Percentiles rank a stretch among this genome's conserved stretches.
These are phyloP conservation scores for Fusarium chlamydosporum DNA, from an alignment of 2,329 filamentous ascomycete genomes.

Conservation along the genomic window DNA sequence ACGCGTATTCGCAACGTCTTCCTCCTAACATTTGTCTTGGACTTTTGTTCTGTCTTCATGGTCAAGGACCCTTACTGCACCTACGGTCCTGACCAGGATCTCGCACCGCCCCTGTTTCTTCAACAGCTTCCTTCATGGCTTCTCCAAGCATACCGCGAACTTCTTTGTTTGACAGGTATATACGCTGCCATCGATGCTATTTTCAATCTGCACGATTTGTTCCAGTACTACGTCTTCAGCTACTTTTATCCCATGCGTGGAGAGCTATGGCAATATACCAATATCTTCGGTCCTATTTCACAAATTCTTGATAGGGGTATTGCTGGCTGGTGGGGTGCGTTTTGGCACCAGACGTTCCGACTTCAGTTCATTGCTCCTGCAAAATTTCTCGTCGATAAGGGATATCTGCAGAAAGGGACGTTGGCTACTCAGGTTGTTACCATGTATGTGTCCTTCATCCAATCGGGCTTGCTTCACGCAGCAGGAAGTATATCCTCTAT, in stretches of 20 bases:
- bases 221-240: conserved; percentile 65
- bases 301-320: conserved; percentile 78
- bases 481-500: conserved; percentile 77
- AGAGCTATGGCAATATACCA: conserved; percentile 67
- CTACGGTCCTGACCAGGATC: conserved; percentile 61
- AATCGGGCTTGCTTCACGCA: conserved; percentile 79
- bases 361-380: conserved; percentile 76
- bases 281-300: conserved; percentile 68
- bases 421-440: conserved; percentile 45
- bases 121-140: conserved; percentile 59
- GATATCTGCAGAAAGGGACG: conserved; percentile 57
- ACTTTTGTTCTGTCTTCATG: conserved; percentile 77
- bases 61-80: conserved; percentile 85
- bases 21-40: conserved; percentile 75
- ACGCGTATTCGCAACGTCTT: conserved; percentile 63
- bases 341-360: conserved; percentile 94
- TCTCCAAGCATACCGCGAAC: conserved; percentile 69
- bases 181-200: conserved; percentile 72
- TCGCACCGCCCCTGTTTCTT: conserved; percentile 60
- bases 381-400: conserved; percentile 59
- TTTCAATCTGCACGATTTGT: conserved; percentile 72
- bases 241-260: conserved; percentile 66
- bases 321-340: conserved; percentile 84
- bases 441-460: conserved; percentile 66
- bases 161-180: conserved; percentile 69